Evolutionary conservation across 306 rosid genomes (phyloP).

Genomic region (Abrus pulchellus): DNA sequence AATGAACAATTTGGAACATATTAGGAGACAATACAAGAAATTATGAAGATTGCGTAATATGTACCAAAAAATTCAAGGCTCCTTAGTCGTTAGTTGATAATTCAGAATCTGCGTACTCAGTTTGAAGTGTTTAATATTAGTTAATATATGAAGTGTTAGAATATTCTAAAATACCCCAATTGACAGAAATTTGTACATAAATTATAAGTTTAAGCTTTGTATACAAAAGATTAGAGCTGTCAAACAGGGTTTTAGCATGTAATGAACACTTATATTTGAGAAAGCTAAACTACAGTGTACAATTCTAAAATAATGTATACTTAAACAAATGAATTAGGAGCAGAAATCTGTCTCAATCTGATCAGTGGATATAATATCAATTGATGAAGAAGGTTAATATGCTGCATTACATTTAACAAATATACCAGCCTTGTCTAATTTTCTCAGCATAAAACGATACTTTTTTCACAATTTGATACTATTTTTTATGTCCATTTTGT

Average conservation of each 20-base stretch:
- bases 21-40: not conserved
- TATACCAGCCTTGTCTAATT: not conserved
- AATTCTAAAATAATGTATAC: too few species aligned
- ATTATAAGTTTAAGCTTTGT: not conserved
- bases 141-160: not conserved
- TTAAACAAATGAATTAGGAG: too few species aligned
- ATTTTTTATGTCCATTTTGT: not conserved
- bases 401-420: not conserved
- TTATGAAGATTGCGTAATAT: not conserved
- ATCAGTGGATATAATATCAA: too few species aligned
- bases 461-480: not conserved
- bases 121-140: not conserved
- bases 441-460: not conserved
- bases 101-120: not conserved
- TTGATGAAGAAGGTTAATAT: too few species aligned
- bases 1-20: too few species aligned
- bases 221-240: too few species aligned
- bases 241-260: too few species aligned
- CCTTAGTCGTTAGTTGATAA: not conserved
- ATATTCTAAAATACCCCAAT: not conserved
- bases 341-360: too few species aligned
- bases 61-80: not conserved
- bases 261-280: too few species aligned
- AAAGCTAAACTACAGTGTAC: too few species aligned
- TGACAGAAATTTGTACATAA: slow-evolving; percentile 5